Evolutionary conservation across 2,329 filamentous ascomycete genomes (phyloP).

Genomic region (Fusarium globosum): DNA sequence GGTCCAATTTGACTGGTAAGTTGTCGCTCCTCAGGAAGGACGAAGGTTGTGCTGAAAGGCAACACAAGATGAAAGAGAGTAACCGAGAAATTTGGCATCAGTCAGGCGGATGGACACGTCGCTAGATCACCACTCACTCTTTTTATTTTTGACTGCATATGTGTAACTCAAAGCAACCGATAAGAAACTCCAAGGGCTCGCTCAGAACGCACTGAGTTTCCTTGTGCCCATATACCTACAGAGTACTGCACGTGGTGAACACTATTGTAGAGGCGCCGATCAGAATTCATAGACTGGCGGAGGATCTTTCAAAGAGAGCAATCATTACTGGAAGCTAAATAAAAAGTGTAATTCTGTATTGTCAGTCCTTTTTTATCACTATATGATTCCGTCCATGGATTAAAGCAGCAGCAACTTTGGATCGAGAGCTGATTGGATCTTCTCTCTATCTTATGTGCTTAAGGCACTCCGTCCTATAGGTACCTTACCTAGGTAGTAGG

Average conservation of each 20-base stretch:
- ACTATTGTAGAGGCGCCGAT: background rate
- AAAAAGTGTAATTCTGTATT: background rate
- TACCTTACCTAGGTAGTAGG: background rate
- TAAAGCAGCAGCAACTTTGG: background rate
- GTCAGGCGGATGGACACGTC: conserved; percentile 18
- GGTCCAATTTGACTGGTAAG: background rate
- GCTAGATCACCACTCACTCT: background rate
- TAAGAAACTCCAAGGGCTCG: background rate
- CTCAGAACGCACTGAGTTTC: background rate
- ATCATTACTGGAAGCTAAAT: background rate
- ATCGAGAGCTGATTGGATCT: background rate
- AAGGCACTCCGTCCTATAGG: background rate
- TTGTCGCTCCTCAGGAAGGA: conserved; percentile 11
- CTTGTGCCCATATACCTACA: background rate
- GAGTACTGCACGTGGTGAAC: background rate
- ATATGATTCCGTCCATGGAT: background rate
- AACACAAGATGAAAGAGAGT: conserved; percentile 4
- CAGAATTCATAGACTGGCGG: background rate
- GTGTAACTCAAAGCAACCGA: conserved; percentile 14
- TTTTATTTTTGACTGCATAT: background rate
- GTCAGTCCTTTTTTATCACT: background rate
- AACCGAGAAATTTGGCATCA: background rate
- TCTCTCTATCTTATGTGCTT: background rate
- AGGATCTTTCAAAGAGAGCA: no score
- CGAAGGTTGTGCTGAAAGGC: conserved; percentile 5